Evolutionary conservation across 768 basidiomycete species (phyloP), one percentile per base, ranked within the genome.

Genomic region (Rhodotorula babjevae): DNA sequence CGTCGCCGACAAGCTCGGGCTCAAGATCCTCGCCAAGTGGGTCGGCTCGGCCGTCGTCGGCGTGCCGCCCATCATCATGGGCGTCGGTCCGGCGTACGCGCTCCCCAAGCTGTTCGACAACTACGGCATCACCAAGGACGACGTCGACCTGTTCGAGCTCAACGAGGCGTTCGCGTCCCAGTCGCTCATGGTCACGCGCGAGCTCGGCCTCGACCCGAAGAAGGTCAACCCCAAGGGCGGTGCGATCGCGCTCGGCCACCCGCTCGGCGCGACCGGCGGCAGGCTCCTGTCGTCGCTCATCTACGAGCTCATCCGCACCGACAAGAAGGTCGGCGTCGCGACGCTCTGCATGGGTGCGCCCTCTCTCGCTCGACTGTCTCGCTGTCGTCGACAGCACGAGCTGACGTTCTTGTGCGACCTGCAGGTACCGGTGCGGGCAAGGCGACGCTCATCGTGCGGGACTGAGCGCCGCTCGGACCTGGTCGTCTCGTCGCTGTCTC

Each of bases 61-160:
- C 60, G 81, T 82, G 7, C 72, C 72, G 0, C 78, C 78, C 19
- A 71, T 72, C 61, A 71, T 73, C 52, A 76, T 76, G 75, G 92
- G 92, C 71, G 87, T 95, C 78, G 93, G 93, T 65, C 93, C 93
- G 4, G 90, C 90, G 49, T 90, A 86, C 80, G 93, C 92, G 59
- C 91, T 93, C 75, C 92, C 92, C 57, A 86, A 86, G 69, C 71
- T 79, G 46, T 61, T 78, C 53, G 66, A 70, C 40, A 63, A 67
- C 47, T 68, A 70, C 65, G 78, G 73, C 12, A 49, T 79, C 64
- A 69, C 52, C 11, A 73, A 77, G 65, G 72, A 74, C n/a, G 78
- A 80, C 63, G 68, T 80, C 55, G 79, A 79, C 67, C 61, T 81
- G 49, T 81, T 77, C 62, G 80, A 81, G 69, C 72, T 80, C 56